Percentiles rank a stretch among this genome's conserved stretches.
Conservation (phyloP, 352 stramenopile species). For the Globisporangium radiosum region DNA sequence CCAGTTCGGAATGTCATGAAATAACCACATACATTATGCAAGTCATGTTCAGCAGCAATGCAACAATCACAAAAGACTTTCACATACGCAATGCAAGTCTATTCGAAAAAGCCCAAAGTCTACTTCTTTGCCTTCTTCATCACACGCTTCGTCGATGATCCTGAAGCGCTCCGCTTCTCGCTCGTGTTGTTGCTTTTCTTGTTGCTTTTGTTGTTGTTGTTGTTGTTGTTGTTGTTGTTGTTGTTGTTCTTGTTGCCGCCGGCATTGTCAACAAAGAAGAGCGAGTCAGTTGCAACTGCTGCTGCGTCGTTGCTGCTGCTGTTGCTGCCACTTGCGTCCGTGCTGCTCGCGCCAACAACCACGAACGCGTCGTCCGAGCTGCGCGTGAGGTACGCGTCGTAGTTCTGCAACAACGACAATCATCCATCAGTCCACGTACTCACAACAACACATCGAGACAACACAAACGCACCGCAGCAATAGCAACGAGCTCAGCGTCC, state of each 20-base stretch:
- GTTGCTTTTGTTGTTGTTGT: slow-evolving; percentile 8
- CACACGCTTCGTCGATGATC: not conserved
- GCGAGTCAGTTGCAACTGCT: slow-evolving; percentile 6
- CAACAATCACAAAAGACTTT: no score
- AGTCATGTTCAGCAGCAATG: no score
- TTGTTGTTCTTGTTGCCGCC: slow-evolving; percentile 25
- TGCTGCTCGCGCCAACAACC: not conserved
- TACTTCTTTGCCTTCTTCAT: not conserved
- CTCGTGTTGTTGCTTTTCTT: not conserved
- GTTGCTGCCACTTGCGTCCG: not conserved
- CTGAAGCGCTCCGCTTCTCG: no score
- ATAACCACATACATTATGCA: no score
- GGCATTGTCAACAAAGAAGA: slow-evolving; percentile 61
- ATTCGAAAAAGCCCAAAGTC: not conserved
- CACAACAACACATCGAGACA: slow-evolving; percentile 1
- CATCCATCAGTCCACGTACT: not conserved
- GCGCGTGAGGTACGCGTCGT: slow-evolving; percentile 27
- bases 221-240: slow-evolving; percentile 31
- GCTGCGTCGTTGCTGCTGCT: slow-evolving; percentile 4
- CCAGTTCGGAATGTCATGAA: no score
- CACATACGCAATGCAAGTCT: not conserved
- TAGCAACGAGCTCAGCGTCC: slow-evolving; percentile 25
- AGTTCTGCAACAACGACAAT: slow-evolving; percentile 25
- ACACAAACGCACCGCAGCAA: slow-evolving; percentile 32
- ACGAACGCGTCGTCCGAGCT: slow-evolving; percentile 17